Conservation (phyloP, 331 rosid genomes). For the Prunus yedoensis region DNA sequence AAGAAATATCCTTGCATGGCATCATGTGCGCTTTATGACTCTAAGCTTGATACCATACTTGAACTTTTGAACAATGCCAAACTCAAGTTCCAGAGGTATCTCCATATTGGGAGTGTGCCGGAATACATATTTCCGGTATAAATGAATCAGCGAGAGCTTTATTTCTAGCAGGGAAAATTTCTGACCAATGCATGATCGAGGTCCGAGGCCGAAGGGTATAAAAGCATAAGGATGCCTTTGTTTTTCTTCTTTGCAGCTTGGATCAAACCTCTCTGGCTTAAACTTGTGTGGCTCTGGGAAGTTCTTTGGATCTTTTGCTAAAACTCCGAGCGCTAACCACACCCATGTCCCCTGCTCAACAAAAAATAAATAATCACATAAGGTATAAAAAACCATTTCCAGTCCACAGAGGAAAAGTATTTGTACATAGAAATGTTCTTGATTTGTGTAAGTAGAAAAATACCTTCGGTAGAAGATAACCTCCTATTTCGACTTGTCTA, state of each 20-base stretch:
- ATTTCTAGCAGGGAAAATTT: constrained; percentile 75
- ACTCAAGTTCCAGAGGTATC: constrained; percentile 71
- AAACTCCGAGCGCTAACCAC: constrained; percentile 84
- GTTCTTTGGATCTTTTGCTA: constrained; percentile 79
- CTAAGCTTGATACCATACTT: constrained; percentile 78
- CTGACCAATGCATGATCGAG: constrained; percentile 86
- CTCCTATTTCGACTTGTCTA: constrained; percentile 78
- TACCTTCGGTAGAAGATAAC: constrained; percentile 96
- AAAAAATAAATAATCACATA: constrained; percentile 4
- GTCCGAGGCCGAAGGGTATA: constrained; percentile 91
- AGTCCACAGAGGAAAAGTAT: neutral
- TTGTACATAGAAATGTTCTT: neutral
- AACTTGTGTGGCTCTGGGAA: constrained; percentile 94
- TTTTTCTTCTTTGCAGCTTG: constrained; percentile 68
- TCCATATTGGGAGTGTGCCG: constrained; percentile 82
- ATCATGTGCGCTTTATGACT: constrained; percentile 41
- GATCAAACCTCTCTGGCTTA: constrained; percentile 90
- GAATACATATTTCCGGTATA: constrained; percentile 69
- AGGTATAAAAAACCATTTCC: neutral
- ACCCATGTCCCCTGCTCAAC: constrained; percentile 88
- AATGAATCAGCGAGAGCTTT: constrained; percentile 77
- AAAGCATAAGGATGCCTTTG: constrained; percentile 83
- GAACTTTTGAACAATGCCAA: constrained; percentile 87
- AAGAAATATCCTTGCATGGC: no score
- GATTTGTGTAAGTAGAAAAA: neutral